Conservation (phyloP, 352 stramenopile genomes). For the Nothophytophthora sp. region DNA sequence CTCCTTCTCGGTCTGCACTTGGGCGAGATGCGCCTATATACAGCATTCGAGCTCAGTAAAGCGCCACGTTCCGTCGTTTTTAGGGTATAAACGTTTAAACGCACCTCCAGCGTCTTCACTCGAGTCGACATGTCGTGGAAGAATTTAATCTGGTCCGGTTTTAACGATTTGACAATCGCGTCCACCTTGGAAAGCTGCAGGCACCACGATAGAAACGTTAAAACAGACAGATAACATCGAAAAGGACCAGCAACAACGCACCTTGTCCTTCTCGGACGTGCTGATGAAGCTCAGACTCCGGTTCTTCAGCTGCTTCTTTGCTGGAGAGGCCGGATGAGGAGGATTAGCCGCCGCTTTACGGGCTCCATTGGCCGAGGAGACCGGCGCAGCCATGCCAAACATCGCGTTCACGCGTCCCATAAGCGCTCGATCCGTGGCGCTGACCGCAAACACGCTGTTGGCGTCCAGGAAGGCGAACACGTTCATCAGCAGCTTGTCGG, state of each 20-base stretch:
- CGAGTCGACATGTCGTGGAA: conserved; percentile 84
- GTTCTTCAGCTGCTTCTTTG: conserved; percentile 18
- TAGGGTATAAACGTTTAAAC: neutral
- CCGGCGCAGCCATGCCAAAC: conserved; percentile 53
- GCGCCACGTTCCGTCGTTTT: neutral
- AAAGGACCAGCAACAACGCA: neutral
- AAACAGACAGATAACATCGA: neutral
- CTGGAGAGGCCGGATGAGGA: conserved; percentile 12
- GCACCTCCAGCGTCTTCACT: conserved; percentile 73
- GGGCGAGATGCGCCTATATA: conserved; percentile 48
- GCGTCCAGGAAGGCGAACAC: conserved; percentile 73
- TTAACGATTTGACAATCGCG: conserved; percentile 78
- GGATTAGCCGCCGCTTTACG: conserved; percentile 11
- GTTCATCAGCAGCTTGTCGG: conserved; percentile 63
- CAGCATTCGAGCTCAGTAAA: neutral
- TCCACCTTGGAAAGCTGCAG: conserved; percentile 69
- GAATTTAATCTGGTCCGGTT: conserved; percentile 83
- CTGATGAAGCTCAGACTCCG: conserved; percentile 40
- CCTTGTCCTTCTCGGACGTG: conserved; percentile 43
- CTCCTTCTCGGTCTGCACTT: conserved; percentile 80
- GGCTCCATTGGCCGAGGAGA: conserved; percentile 21
- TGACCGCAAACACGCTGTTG: conserved; percentile 73
- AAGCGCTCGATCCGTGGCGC: conserved; percentile 53
- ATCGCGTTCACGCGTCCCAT: conserved; percentile 61
- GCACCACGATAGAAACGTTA: neutral